Evolutionary conservation across 2,329 filamentous ascomycete species (phyloP).

Genomic region (Bertia moriformis): DNA sequence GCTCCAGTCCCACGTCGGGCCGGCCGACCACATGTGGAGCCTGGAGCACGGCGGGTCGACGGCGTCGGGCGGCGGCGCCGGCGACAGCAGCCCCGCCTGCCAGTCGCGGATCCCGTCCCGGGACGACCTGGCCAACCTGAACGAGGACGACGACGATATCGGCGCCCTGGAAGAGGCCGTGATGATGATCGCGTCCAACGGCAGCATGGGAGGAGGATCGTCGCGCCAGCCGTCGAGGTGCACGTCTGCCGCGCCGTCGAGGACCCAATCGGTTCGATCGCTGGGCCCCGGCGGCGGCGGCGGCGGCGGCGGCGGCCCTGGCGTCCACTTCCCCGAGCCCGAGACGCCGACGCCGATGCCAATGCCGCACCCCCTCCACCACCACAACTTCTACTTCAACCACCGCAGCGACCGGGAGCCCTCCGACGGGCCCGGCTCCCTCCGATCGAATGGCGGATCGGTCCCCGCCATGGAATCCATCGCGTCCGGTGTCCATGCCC

Average conservation of each 20-base stretch:
- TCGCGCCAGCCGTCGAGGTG: conserved; percentile 21
- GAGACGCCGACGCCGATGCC: no score
- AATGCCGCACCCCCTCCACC: no score
- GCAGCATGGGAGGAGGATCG: no score
- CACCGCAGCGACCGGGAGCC: conserved; percentile 17
- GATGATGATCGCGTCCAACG: conserved; percentile 19
- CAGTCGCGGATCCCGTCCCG: conserved; percentile 26
- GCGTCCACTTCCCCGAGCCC: no score
- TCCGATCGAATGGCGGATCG: conserved; percentile 34
- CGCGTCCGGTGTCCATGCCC: not conserved
- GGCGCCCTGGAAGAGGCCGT: no score
- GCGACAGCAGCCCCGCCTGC: conserved; percentile 28
- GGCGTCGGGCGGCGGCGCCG: no score
- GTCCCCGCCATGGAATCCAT: conserved; percentile 23
- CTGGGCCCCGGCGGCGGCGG: no score
- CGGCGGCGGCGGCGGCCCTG: no score
- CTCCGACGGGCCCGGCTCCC: conserved; percentile 34
- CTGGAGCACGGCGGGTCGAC: conserved; percentile 70
- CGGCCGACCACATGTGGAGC: conserved; percentile 62
- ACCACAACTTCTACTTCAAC: no score
- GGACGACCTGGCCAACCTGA: conserved; percentile 20
- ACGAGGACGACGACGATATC: no score
- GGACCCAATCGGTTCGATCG: conserved; percentile 29
- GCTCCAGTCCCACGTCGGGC: conserved; percentile 31
- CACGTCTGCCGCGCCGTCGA: conserved; percentile 31